A percentile compares a stretch with the other conserved stretches of the same genome.
These are phyloP conservation scores for Rhizopus sp. DNA, from an alignment of 371 early-diverging fungal genomes.

Conservation along the genomic window DNA sequence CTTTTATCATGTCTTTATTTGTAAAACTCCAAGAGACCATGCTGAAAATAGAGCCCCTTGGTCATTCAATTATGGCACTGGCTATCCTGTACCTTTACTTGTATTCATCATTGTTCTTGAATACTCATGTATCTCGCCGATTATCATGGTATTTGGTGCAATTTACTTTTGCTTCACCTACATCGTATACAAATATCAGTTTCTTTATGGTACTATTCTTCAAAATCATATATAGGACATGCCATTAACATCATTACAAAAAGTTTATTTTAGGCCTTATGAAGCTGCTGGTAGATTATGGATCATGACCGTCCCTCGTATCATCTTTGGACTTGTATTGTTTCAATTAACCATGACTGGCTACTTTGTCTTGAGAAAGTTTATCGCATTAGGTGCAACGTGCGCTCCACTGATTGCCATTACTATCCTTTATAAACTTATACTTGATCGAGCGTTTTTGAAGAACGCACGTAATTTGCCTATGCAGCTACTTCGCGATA, in stretches of 20 bases:
- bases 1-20: constrained; percentile 46
- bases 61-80: constrained; percentile 62
- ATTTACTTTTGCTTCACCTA: constrained; percentile 79
- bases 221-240: neutral
- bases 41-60: constrained; percentile 60
- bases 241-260: neutral
- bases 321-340: constrained; percentile 76
- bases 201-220: constrained; percentile 64
- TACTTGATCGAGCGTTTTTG: constrained; percentile 52
- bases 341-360: constrained; percentile 89
- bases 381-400: constrained; percentile 36
- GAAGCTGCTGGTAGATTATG: constrained; percentile 82
- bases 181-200: constrained; percentile 84
- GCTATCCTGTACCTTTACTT: constrained; percentile 69
- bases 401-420: constrained; percentile 48
- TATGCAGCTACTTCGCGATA: constrained; percentile 35
- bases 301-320: constrained; percentile 77
- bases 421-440: constrained; percentile 52
- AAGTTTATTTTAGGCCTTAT: constrained; percentile 81
- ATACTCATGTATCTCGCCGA: constrained; percentile 86
- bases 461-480: constrained; percentile 46
- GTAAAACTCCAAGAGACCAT: constrained; percentile 75
- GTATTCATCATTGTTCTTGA: constrained; percentile 85
- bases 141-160: constrained; percentile 79
- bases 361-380: constrained; percentile 55